These are phyloP conservation scores for Pleurotus tuber-regium DNA, from an alignment of 768 basidiomycete genomes.

Conservation along the genomic window DNA sequence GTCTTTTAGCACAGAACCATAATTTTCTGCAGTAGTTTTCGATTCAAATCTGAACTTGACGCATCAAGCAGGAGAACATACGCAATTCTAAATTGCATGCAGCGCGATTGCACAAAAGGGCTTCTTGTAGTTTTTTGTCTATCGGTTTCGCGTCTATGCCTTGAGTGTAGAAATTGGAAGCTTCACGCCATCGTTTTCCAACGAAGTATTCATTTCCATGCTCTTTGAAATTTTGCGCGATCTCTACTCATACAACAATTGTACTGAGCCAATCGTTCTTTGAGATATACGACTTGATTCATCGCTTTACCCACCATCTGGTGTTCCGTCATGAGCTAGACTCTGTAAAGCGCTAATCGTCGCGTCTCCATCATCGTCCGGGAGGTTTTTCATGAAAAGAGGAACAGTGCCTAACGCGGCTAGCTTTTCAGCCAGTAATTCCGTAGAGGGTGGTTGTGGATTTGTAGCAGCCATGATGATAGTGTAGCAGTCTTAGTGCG, in stretches of 20 bases:
- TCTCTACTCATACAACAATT: conserved; percentile 59
- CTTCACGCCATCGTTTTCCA: conserved; percentile 84
- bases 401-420: conserved; percentile 65
- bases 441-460: conserved; percentile 32
- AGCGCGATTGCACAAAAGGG: conserved; percentile 84
- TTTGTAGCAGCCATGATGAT: conserved; percentile 20
- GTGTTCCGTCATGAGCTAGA: conserved; percentile 85
- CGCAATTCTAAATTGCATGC: conserved; percentile 90
- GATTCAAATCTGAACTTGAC: neutral
- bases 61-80: conserved; percentile 35
- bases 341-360: conserved; percentile 82
- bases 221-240: conserved; percentile 90
- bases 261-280: conserved; percentile 1
- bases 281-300: neutral
- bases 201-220: conserved; percentile 96
- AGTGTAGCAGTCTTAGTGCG: conserved; percentile 1
- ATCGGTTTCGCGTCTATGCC: conserved; percentile 84
- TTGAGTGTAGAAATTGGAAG: conserved; percentile 85
- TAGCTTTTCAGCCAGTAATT: conserved; percentile 35
- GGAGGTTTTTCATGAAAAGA: conserved; percentile 90
- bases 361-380: conserved; percentile 58
- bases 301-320: conserved; percentile 75
- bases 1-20: conserved; percentile 82
- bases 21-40: conserved; percentile 61
- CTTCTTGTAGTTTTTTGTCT: conserved; percentile 54